phyloP scores from a whole-genome alignment of 2,329 filamentous ascomycete genomes.

The Bertia moriformis region DNA sequence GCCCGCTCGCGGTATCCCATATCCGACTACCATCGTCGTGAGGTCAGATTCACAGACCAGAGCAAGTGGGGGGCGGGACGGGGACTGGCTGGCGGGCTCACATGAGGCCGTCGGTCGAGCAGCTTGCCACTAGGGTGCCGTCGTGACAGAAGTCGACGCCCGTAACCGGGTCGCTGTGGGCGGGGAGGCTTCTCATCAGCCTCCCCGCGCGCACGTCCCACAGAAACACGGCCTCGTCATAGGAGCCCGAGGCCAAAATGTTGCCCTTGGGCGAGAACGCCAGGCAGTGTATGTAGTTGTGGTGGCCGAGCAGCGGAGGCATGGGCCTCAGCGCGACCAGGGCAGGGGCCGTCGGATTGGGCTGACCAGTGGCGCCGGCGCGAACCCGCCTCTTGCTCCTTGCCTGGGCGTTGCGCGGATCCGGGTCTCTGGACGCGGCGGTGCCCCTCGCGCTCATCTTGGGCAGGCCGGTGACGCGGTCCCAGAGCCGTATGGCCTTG shows the following conservation, averaged over 20 bases:
- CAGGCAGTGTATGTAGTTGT: conserved; percentile 89
- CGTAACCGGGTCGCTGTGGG: conserved; percentile 86
- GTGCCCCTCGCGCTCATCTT: conserved; percentile 16
- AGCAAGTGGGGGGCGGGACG: neutral
- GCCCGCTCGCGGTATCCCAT: conserved; percentile 90
- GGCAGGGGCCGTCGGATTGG: conserved; percentile 4
- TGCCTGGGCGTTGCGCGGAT: conserved; percentile 27
- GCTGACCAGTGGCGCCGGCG: conserved; percentile 8
- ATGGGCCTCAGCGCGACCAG: conserved; percentile 16
- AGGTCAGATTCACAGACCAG: too few species aligned
- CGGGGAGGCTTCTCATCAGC: conserved; percentile 79
- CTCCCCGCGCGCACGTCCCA: conserved; percentile 87
- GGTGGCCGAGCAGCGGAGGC: conserved; percentile 64
- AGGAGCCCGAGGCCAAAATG: conserved; percentile 85
- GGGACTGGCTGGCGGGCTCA: conserved; percentile 26
- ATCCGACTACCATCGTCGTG: too few species aligned
- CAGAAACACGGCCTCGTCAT: conserved; percentile 91
- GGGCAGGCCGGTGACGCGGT: conserved; percentile 47
- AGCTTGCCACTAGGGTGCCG: conserved; percentile 82
- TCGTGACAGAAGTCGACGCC: conserved; percentile 88
- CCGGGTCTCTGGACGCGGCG: too few species aligned
- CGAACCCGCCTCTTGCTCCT: too few species aligned
- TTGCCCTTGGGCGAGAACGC: conserved; percentile 98
- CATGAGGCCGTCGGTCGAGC: conserved; percentile 82
- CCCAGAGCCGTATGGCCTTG: conserved; percentile 90